A percentile compares a stretch with the other conserved stretches of the same genome.
phyloP scores from a whole-genome alignment of 345 rosid species.

The Gossypium sturtianum region DNA sequence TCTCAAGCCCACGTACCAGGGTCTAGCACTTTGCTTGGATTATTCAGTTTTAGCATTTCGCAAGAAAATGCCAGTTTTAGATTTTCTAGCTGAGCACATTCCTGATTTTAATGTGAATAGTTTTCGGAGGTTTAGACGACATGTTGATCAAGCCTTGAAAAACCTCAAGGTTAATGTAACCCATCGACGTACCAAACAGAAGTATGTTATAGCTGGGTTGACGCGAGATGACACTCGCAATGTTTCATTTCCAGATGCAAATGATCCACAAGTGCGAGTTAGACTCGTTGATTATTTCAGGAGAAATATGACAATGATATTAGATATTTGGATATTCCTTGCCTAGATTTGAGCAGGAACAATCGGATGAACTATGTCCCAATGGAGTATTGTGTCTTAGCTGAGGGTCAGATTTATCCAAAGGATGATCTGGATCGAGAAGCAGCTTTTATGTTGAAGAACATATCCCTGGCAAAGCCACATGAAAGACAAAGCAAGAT shows the following conservation, averaged over 20 bases:
- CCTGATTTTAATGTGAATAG: slow-evolving; percentile 19
- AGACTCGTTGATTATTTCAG: slow-evolving; percentile 54
- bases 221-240: slow-evolving; percentile 33
- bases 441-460: slow-evolving; percentile 36
- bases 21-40: slow-evolving; percentile 66
- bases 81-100: slow-evolving; percentile 48
- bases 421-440: slow-evolving; percentile 48
- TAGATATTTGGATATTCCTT: slow-evolving; percentile 45
- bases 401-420: slow-evolving; percentile 80
- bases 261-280: slow-evolving; percentile 21
- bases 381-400: slow-evolving; percentile 71
- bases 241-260: slow-evolving; percentile 41
- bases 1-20: slow-evolving; percentile 72
- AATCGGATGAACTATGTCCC: slow-evolving; percentile 54
- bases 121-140: slow-evolving; percentile 20
- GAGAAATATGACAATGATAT: slow-evolving; percentile 46
- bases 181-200: slow-evolving; percentile 62
- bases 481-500: slow-evolving; percentile 37
- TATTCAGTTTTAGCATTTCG: slow-evolving; percentile 70
- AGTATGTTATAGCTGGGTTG: slow-evolving; percentile 45
- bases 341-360: slow-evolving; percentile 60
- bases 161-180: slow-evolving; percentile 59
- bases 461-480: slow-evolving; percentile 46
- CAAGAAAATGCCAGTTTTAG: slow-evolving; percentile 50
- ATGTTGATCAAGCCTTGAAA: slow-evolving; percentile 40